Evolutionary conservation across 2,329 filamentous ascomycete species (phyloP), one percentile per base, ranked within the genome.

Genomic region (Fusarium sp.): DNA sequence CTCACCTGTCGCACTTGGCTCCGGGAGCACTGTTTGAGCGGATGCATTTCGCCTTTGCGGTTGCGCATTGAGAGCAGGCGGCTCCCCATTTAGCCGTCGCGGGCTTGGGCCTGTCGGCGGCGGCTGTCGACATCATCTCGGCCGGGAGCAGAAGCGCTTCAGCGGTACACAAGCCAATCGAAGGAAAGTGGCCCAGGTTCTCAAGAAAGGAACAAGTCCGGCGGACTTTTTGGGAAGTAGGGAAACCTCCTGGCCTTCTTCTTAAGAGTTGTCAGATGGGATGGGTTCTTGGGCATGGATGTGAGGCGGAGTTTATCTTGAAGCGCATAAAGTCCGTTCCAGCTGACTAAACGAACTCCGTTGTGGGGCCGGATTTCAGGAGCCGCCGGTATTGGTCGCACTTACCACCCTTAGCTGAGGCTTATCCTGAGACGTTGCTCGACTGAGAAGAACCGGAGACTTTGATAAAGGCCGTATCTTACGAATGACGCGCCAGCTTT

Each of bases 31-130:
- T 73, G 65, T 83, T 84, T 8, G 85, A 82, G 10, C 86, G 84
- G 52, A 88, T 82, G 69, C 87, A 88, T 70, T 87, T 88, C 9
- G 86, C 86, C 72, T 88, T 88, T 35, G 87, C 85, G 14, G 83
- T 80, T 8, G 87, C 85, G 72, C 87, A 88, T 1, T 85, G 80
- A 6, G 85, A 81, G 59, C 86, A 88, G 1, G 86, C 86, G 5
- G 85, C 85, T 17, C 86, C 86, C 86, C 86, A 88, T 86, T 83
- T 84, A 33, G 82, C 82, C 67, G 82, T 82, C 17, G 82, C 76
- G 33, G 81, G 76, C 74, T 82, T 82, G 25, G 74, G 79, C 59
- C 79, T 68, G 32, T 75, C 73, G 6, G 54, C 73, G 7, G 54
- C n/a, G 50, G 65, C 25, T 25, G 37, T 74, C 9, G 69, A 76